phyloP scores from a whole-genome alignment of 2,329 filamentous ascomycete species.

The Trichophyton schoenleinii region DNA sequence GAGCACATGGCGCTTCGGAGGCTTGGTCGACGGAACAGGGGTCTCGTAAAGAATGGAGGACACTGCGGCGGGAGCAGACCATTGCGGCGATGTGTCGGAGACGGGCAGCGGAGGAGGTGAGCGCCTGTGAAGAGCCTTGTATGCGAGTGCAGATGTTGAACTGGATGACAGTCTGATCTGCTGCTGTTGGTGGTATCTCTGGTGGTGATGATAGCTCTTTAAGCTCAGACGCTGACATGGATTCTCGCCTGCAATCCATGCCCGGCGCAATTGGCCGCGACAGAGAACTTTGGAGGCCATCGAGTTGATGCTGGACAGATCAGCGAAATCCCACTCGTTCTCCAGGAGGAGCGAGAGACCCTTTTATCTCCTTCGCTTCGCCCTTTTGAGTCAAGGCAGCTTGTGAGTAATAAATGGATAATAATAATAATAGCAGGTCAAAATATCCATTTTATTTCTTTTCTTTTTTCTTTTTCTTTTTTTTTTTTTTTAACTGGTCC shows the following conservation, averaged over 20 bases:
- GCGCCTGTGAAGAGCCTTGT: constrained; percentile 90
- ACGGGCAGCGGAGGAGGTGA: constrained; percentile 72
- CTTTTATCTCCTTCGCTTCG: background rate
- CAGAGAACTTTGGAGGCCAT: background rate
- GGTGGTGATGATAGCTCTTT: background rate
- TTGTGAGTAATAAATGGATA: background rate
- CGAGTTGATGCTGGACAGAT: background rate
- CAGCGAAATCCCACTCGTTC: background rate
- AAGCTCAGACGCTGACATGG: constrained; percentile 2
- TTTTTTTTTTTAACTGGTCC: background rate
- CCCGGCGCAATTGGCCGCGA: background rate
- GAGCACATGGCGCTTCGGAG: constrained; percentile 87
- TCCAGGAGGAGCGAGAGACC: background rate
- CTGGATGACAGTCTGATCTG: constrained; percentile 12
- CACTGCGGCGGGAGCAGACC: constrained; percentile 80
- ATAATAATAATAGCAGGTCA: background rate
- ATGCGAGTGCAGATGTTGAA: constrained; percentile 86
- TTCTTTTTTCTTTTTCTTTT: background rate
- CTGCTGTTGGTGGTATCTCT: background rate
- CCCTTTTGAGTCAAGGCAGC: background rate
- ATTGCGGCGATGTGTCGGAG: constrained; percentile 64
- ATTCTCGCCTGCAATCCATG: background rate
- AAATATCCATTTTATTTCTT: background rate
- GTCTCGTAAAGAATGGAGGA: constrained; percentile 99
- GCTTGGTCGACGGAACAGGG: constrained; percentile 65